Conservation (phyloP, 345 rosid genomes). For the Punica granatum region DNA sequence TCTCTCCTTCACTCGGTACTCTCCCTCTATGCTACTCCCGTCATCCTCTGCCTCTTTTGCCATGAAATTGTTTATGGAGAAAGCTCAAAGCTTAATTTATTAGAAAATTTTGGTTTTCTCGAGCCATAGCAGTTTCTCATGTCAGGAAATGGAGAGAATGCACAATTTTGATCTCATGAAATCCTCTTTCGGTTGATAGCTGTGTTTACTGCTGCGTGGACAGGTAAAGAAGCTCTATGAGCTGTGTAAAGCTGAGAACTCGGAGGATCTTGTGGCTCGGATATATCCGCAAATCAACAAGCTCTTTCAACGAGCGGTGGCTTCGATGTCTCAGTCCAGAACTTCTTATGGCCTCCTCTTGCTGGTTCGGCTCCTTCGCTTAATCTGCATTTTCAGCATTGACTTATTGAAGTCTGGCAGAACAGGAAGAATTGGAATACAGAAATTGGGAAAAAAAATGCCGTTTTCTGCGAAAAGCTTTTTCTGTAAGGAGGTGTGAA, state of each 20-base stretch:
- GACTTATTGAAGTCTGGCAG: neutral
- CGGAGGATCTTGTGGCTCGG: conserved; percentile 84
- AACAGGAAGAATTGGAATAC: neutral
- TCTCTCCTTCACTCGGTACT: conserved; percentile 60
- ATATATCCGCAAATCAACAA: conserved; percentile 71
- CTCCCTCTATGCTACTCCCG: neutral
- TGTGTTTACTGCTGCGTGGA: neutral
- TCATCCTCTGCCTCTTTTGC: neutral
- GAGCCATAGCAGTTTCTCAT: neutral
- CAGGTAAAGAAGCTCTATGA: conserved; percentile 73
- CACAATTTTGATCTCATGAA: neutral
- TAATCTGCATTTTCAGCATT: neutral
- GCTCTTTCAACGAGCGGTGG: conserved; percentile 81
- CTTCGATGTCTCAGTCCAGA: conserved; percentile 64
- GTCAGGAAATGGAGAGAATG: neutral
- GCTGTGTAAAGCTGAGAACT: conserved; percentile 57
- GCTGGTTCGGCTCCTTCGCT: conserved; percentile 33
- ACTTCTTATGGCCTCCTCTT: conserved; percentile 71
- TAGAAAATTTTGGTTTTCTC: neutral
- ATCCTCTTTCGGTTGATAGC: neutral
- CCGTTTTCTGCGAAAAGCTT: neutral
- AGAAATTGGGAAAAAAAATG: neutral
- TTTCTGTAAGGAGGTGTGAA: neutral
- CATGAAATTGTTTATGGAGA: neutral
- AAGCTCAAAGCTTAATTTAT: neutral